Base-by-base conservation (phyloP, 352 stramenopile species). In the Discostella stelligera region DNA sequence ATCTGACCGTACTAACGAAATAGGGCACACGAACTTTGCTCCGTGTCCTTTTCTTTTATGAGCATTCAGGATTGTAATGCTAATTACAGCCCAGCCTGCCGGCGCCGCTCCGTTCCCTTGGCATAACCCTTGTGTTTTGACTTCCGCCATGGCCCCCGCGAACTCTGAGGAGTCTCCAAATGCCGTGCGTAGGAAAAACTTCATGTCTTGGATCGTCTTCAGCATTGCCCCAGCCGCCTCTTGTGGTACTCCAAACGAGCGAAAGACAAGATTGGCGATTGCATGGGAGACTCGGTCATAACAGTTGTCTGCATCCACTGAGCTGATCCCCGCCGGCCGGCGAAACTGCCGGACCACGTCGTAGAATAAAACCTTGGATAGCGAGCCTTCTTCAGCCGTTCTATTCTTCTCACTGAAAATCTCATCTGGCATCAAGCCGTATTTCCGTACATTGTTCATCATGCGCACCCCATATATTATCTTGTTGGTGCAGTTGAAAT, bases 401-500 rank as follows among this genome's bases (percentile, higher is more conserved):
- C n/a, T n/a, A n/a, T n/a, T n/a, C n/a, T n/a, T n/a, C n/a, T n/a
- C n/a, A n/a, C n/a, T n/a, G n/a, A n/a, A n/a, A n/a, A n/a, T n/a
- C n/a, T n/a, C n/a, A n/a, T n/a, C n/a, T n/a, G n/a, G n/a, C n/a
- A n/a, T n/a, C n/a, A 75, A 30, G n/a, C 9, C 9, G 21, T 63
- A 54, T 16, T 44, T 59, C 41, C 55, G 63, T 6, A 37, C 66
- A 25, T 67, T 66, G 8, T 66, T 30, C 23, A 74, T 18, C 49
- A 68, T 68, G 7, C 65, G 4, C 16, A 62, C 53, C 5, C 58
- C 67, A 61, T 54, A 63, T 6, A 68, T 11, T 53, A 11, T 14
- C 9, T 53, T 53, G 21, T 53, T 53, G 3, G 46, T 18, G 10
- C 46, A 5, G 14, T 74, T 79, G 30, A 79, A 79, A 54, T 79